phyloP scores from a whole-genome alignment of 495 filamentous ascomycete species.

The Saxispiralis lemnorum region DNA sequence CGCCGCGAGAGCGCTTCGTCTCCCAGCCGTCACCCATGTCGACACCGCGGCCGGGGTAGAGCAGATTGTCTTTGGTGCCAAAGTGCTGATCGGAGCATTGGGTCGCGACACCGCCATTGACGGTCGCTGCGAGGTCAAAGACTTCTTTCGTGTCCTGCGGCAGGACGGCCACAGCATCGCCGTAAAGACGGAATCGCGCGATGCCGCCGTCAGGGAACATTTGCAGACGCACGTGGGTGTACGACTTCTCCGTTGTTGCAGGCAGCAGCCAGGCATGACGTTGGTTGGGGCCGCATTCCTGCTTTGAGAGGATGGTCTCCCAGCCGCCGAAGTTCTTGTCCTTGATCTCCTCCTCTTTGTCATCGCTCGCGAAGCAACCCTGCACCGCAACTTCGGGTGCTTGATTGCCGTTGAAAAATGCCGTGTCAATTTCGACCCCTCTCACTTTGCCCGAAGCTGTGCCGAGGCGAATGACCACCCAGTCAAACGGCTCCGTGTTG shows the following conservation, averaged over 20 bases:
- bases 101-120: conserved; percentile 62
- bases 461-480: conserved; percentile 66
- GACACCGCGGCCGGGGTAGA: conserved; percentile 68
- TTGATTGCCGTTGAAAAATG: conserved; percentile 76
- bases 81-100: conserved; percentile 75
- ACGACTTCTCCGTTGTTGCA: conserved; percentile 40
- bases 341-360: conserved; percentile 35
- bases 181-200: conserved; percentile 67
- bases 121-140: conserved; percentile 68
- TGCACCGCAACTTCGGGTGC: conserved; percentile 70
- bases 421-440: conserved; percentile 74
- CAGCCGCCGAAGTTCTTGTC: conserved; percentile 43
- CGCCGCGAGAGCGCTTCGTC: conserved; percentile 58
- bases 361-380: conserved; percentile 43
- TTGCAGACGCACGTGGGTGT: conserved; percentile 69
- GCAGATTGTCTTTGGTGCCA: conserved; percentile 63
- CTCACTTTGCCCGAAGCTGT: conserved; percentile 57
- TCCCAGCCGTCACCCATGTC: conserved; percentile 97
- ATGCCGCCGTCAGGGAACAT: conserved; percentile 97
- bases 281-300: conserved; percentile 58
- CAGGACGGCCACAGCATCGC: conserved; percentile 56
- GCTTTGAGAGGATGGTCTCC: conserved; percentile 52
- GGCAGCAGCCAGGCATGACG: conserved; percentile 64
- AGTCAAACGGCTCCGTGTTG: conserved; percentile 64
- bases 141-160: conserved; percentile 41